Base-by-base conservation (phyloP, 2,329 filamentous ascomycete species). In the Chlorencoelia australis region DNA sequence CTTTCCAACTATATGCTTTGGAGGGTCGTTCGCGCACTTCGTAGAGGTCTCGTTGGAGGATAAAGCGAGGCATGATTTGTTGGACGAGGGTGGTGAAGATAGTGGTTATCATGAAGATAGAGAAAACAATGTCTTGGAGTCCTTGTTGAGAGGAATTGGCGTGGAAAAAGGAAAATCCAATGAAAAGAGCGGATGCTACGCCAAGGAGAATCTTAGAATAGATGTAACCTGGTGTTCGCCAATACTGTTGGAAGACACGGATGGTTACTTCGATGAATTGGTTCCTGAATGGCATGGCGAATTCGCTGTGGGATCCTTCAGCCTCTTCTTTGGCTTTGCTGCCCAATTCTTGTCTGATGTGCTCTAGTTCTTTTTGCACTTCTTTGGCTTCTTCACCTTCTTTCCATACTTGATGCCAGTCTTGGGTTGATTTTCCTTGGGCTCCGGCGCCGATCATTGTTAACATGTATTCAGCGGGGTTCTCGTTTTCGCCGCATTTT, bases 171-270 rank as follows among this genome's bases (percentile, higher is more conserved):
- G 75, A 79, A 49, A 82, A 73, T 1, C 79, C 80, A 40, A 84
- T 77, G 56, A 82, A 82, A 7, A 66, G 28, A 63, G 67, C 46
- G 54, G 43, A 54, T 3, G 44, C 44, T 19, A 69, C 59, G 43
- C 70, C 75, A 15, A 84, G 69, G 1, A 68, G 57, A 1, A 69
- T 50, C 60, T 87, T 87, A 36, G 75, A 73, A 60, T 82, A 85
- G 50, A 88, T 78, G 59, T 87, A 88, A 2, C 71, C 67, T 0
- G 82, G 82, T 1, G 71, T 82, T 34, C 82, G 73, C 81, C 82
- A 88, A 64, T 84, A 84, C 55, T 87, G 82, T 50, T 81, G 68
- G 58, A 84, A 85, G 9, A 84, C 75, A 42, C 82, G 78, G 7
- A 67, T 49, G 2, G 73, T 75, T 27, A 85, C 82, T 40, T 76